Percentiles rank a stretch among this genome's conserved stretches.
These are phyloP conservation scores for Ammopiptanthus mongolicus DNA, from an alignment of 306 rosid genomes.

Conservation along the genomic window DNA sequence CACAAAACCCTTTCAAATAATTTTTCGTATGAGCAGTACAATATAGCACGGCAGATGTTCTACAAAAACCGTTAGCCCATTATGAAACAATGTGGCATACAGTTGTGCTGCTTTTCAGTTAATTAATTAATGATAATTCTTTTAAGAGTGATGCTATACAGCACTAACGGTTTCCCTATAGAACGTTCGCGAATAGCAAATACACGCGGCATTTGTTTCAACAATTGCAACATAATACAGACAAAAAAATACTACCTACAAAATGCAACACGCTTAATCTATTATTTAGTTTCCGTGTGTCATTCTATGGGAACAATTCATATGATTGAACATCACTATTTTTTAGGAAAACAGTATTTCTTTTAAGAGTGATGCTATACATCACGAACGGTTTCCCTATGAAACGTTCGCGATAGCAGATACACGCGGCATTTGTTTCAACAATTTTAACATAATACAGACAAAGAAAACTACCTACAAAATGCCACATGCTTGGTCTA, in stretches of 20 bases:
- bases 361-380: too few species aligned
- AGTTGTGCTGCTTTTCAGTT: too few species aligned
- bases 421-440: neutral
- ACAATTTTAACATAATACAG: neutral
- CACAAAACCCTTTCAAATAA: neutral
- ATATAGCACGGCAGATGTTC: too few species aligned
- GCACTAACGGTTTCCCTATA: too few species aligned
- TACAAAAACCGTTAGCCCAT: too few species aligned
- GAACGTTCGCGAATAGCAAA: neutral
- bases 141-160: too few species aligned
- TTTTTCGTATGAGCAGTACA: neutral
- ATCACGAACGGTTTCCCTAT: too few species aligned
- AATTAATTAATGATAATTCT: too few species aligned
- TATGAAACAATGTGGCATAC: too few species aligned
- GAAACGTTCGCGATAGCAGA: neutral
- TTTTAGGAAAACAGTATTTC: too few species aligned
- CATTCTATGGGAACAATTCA: neutral
- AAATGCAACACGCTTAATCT: neutral
- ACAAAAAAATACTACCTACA: neutral
- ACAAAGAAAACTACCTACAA: neutral
- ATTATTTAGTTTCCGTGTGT: neutral
- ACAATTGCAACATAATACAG: neutral
- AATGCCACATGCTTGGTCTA: too few species aligned
- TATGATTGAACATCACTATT: neutral
- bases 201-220: neutral